Percentiles rank a stretch among this genome's conserved stretches.
phyloP scores from a whole-genome alignment of 1,139 yeast genomes.

The Kurtzmaniella quercitrusa region DNA sequence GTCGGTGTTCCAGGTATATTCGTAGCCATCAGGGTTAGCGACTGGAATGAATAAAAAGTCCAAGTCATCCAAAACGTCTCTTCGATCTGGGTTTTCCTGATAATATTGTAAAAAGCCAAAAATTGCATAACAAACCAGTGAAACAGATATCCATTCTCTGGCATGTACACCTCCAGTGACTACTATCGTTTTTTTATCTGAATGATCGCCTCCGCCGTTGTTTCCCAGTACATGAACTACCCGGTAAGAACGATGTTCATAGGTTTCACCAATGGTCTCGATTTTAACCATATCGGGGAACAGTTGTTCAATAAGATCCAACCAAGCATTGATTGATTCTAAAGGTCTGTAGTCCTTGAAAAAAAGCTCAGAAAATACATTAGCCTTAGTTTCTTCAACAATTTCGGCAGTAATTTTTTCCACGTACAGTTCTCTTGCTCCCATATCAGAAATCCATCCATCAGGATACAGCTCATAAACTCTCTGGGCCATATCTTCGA shows the following conservation, averaged over 20 bases:
- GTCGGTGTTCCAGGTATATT: constrained; percentile 73
- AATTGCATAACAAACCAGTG: constrained; percentile 62
- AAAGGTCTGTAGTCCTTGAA: constrained; percentile 70
- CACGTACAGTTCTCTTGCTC: constrained; percentile 9
- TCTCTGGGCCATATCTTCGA: constrained; percentile 54
- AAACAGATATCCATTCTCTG: constrained; percentile 83
- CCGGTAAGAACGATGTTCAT: constrained; percentile 65
- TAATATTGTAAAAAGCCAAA: constrained; percentile 54
- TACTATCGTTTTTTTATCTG: constrained; percentile 61
- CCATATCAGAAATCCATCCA: constrained; percentile 6
- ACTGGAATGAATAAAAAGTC: constrained; percentile 81
- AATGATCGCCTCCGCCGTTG: constrained; percentile 37
- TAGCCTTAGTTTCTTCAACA: constrained; percentile 14
- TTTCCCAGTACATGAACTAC: constrained; percentile 58
- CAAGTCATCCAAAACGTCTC: constrained; percentile 35
- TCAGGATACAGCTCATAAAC: constrained; percentile 54
- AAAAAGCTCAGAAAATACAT: constrained; percentile 43
- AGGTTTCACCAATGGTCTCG: constrained; percentile 70
- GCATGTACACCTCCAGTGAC: constrained; percentile 86
- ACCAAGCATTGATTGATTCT: constrained; percentile 69
- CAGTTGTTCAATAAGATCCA: constrained; percentile 47
- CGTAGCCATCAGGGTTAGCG: constrained; percentile 89
- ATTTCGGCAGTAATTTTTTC: constrained; percentile 19
- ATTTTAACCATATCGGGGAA: constrained; percentile 58
- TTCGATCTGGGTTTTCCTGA: constrained; percentile 36